These are phyloP conservation scores for Ceratobasidium sp. DNA, from an alignment of 1,284 basidiomycete species.

Conservation along the genomic window DNA sequence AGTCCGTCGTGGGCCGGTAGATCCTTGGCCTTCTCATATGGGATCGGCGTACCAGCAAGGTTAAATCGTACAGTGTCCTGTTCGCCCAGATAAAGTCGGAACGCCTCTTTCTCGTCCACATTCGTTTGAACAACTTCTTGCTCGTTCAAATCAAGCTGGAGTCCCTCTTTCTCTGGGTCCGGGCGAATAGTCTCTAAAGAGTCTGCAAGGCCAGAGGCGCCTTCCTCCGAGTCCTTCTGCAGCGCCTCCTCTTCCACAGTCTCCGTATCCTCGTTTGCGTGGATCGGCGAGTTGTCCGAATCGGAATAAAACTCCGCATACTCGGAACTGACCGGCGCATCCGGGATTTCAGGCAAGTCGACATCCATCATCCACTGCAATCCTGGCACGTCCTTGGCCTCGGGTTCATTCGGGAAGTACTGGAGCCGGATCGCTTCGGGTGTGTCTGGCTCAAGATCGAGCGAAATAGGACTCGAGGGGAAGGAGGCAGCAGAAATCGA, in stretches of 20 bases:
- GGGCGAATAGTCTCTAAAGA: neutral
- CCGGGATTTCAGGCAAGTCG: conserved; percentile 45
- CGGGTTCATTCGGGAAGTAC: conserved; percentile 80
- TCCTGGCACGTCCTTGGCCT: conserved; percentile 74
- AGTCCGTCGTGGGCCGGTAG: conserved; percentile 87
- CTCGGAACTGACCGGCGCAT: conserved; percentile 18
- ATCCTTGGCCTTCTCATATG: conserved; percentile 54
- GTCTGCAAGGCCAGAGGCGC: neutral
- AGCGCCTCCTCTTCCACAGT: neutral
- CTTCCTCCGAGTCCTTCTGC: conserved; percentile 50
- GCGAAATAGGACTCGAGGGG: conserved; percentile 24
- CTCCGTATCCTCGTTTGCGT: conserved; percentile 14
- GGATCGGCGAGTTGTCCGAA: neutral
- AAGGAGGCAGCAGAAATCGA: neutral
- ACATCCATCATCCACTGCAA: conserved; percentile 77
- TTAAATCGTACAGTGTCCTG: conserved; percentile 71
- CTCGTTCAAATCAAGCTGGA: neutral
- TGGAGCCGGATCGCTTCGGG: conserved; percentile 85
- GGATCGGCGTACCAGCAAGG: conserved; percentile 77
- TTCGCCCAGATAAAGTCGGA: conserved; percentile 2
- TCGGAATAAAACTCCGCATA: neutral
- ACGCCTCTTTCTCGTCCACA: conserved; percentile 36
- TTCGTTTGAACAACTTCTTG: neutral
- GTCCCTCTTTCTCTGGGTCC: neutral
- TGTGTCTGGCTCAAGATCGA: conserved; percentile 65